Base-by-base conservation (phyloP, 2,329 filamentous ascomycete species). In the Paramyrothecium sp. region DNA sequence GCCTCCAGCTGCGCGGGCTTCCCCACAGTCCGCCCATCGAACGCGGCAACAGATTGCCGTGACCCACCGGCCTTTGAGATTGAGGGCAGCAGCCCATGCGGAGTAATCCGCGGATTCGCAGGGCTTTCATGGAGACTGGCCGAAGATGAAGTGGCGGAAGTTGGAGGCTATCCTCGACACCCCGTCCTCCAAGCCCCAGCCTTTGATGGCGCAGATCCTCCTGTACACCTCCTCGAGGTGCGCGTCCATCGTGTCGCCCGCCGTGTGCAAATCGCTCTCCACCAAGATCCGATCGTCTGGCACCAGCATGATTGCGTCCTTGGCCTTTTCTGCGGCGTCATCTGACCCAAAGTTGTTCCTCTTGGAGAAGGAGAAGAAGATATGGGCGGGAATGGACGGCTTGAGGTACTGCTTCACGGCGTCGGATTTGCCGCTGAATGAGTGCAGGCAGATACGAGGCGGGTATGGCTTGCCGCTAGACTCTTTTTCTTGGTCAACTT, bases 281-380 rank as follows among this genome's bases (percentile, higher is more conserved):
- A 95, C 81, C 23, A 97, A 76, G 2, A 97, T 75, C 53, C 87
- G 82, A 63, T 94, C 84, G 62, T 91, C 88, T 0, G 93, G 92
- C 1, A 95, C 80, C 2, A 81, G 79, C 58, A 81, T 84, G 41
- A 97, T 81, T 16, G 91, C 86, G 33, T 84, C 80, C 2, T 84
- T 83, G 55, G 85, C 84, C 61, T 76, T 77, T 38, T 60, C 69
- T 67, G 72, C 76, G 56, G 74, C 80, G 70, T 63, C 78, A 63
- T 57, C 69, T 2, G 81, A 75, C 5, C 81, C 79, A 64, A 92
- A 82, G 66, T 97, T 97, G 62, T 97, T 89, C 0, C 85, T 85
- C 0, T 81, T 82, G 1, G 91, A 96, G 68, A 97, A 97, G 0
- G 91, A 96, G 63, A 96, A 94, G 72, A 87, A 97, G 13, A 97